Base-by-base conservation (phyloP, 805 yeast genomes). In the Candida sakaeoensis region DNA sequence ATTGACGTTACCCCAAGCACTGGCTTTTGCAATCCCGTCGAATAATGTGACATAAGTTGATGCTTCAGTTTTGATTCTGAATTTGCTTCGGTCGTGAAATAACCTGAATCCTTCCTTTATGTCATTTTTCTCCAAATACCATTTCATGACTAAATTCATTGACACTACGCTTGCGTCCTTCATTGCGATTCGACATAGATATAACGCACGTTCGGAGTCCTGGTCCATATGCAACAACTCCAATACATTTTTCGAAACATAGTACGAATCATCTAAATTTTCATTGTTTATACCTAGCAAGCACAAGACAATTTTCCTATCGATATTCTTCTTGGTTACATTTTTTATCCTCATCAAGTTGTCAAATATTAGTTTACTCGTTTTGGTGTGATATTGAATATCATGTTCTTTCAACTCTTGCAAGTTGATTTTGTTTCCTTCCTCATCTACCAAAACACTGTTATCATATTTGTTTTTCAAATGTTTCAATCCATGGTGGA, bases 201-300 rank as follows among this genome's bases (percentile, higher is more conserved):
- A 65, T 18, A 71, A 41, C 0, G 90, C 90, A 42, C 84, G 74
- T 23, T 63, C 66, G 0, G 68, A 45, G 23, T 57, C 53, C 25
- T 75, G 77, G 39, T 68, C 77, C 37, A 75, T 57, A 14, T 60
- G 61, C 24, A 85, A 57, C 42, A 82, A 73, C 39, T 74, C 72
- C 12, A 60, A 49, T 0, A 76, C 79, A 43, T 82, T 82, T 27
- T 67, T 55, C 14, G 76, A 75, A 10, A 84, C 78, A 19, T 74
- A 50, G 36, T 65, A 63, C 0, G 88, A 75, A 53, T 85, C 87
- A 36, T 70, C 58, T 24, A 85, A 45, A 52, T 79, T 84, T 21
- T 65, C 66, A 4, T 74, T 78, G 22, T 75, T 74, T 0, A 79
- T 71, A 2, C 90, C 91, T 18, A 84, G 53, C 5, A 82, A 61